A percentile compares a stretch with the other conserved stretches of the same genome.
Evolutionary conservation across 331 rosid species (phyloP).

Genomic region (Quercus lobata): DNA sequence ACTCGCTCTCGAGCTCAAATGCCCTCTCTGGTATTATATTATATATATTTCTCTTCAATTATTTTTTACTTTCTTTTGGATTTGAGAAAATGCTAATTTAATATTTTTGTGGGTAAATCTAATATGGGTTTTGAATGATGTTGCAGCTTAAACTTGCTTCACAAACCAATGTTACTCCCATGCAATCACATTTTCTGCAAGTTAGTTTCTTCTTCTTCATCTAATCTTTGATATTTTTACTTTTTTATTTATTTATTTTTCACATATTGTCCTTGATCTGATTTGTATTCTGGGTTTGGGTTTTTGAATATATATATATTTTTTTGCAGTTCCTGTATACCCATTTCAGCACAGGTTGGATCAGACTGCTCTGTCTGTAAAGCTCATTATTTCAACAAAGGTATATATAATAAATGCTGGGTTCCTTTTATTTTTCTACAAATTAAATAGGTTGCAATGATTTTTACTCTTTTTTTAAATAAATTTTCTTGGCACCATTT

Average conservation of each 20-base stretch:
- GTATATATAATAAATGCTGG: conserved; percentile 19
- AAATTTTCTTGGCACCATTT: no score
- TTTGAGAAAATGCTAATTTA: background rate
- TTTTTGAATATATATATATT: background rate
- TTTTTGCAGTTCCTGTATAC: conserved; percentile 48
- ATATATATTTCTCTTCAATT: background rate
- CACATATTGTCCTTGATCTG: background rate
- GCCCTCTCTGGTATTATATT: conserved; percentile 70
- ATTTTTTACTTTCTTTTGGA: background rate
- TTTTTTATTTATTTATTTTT: background rate
- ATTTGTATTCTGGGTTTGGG: background rate
- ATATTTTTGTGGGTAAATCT: background rate
- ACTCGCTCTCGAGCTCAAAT: conserved; percentile 84
- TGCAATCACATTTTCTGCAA: conserved; percentile 88
- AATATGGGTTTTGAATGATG: background rate
- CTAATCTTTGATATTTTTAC: background rate
- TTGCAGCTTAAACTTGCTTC: conserved; percentile 61
- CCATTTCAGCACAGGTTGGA: conserved; percentile 22
- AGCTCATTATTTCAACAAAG: conserved; percentile 33
- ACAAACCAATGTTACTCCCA: conserved; percentile 62
- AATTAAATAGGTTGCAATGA: background rate
- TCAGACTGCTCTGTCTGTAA: conserved; percentile 68
- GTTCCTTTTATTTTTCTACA: background rate
- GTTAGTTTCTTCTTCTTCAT: conserved; percentile 31
- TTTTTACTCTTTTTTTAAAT: no score